A percentile compares a stretch with the other conserved stretches of the same genome.
Evolutionary conservation across 306 rosid genomes (phyloP).

Genomic region (Vigna reflexopilosa): DNA sequence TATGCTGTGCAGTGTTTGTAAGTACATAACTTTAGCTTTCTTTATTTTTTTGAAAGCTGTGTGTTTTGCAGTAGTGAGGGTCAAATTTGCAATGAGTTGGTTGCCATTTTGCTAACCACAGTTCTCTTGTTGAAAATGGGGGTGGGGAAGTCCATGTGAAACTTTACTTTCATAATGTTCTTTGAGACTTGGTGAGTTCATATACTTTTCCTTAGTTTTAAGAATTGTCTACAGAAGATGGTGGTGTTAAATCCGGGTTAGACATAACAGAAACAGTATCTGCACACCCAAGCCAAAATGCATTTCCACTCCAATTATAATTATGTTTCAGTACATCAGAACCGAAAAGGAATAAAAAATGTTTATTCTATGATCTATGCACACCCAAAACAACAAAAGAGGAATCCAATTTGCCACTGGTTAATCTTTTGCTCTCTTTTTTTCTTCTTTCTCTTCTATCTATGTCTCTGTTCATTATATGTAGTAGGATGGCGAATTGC

Average conservation of each 20-base stretch:
- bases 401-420: conserved; percentile 61
- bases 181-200: conserved; percentile 11
- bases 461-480: conserved; percentile 59
- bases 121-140: conserved; percentile 16
- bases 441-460: conserved; percentile 47
- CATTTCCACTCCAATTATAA: conserved; percentile 76
- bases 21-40: conserved; percentile 41
- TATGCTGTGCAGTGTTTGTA: conserved; percentile 41
- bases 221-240: conserved; percentile 15
- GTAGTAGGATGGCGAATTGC: conserved; percentile 79
- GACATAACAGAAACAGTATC: conserved; percentile 48
- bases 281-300: conserved; percentile 91
- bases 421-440: conserved; percentile 51
- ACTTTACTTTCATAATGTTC: conserved; percentile 34
- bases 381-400: conserved; percentile 71
- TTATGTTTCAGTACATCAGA: conserved; percentile 78
- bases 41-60: conserved; percentile 29
- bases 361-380: conserved; percentile 80
- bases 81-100: conserved; percentile 11
- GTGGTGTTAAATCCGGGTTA: conserved; percentile 38
- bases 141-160: background rate
- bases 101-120: conserved; percentile 34
- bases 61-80: conserved; percentile 13
- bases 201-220: conserved; percentile 8
- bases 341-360: conserved; percentile 45